Evolutionary conservation across 495 filamentous ascomycete species (phyloP).

Genomic region (Clavariopsis aquatica): DNA sequence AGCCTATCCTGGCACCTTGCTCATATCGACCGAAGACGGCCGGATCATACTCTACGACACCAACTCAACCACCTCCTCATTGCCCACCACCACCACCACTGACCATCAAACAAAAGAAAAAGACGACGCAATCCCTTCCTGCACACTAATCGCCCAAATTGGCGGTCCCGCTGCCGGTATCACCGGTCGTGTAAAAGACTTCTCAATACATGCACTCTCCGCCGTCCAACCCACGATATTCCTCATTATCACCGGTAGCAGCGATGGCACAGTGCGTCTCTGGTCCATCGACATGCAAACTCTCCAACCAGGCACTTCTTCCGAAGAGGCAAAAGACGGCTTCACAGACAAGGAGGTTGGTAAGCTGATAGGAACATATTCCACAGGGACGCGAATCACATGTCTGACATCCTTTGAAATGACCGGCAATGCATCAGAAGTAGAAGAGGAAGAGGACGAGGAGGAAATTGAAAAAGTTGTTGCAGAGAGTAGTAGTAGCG

Average conservation of each 20-base stretch:
- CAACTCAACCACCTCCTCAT: neutral
- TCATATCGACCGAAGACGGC: conserved; percentile 91
- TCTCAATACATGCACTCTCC: conserved; percentile 56
- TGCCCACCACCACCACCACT: neutral
- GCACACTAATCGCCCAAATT: conserved; percentile 68
- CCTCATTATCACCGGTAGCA: conserved; percentile 73
- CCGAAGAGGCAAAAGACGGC: conserved; percentile 35
- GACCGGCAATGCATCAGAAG: conserved; percentile 56
- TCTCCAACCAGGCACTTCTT: conserved; percentile 21
- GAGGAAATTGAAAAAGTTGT: conserved; percentile 52
- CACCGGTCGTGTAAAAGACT: conserved; percentile 81
- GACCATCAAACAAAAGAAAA: conserved; percentile 25
- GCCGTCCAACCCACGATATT: conserved; percentile 35
- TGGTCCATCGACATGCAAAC: conserved; percentile 60
- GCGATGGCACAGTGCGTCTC: conserved; percentile 76
- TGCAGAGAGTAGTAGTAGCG: conserved; percentile 49
- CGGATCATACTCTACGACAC: conserved; percentile 83
- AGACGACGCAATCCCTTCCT: conserved; percentile 50
- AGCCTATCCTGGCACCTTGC: conserved; percentile 58
- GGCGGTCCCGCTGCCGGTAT: conserved; percentile 71
- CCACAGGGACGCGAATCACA: conserved; percentile 86
- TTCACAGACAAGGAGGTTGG: conserved; percentile 59
- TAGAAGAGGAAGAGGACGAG: conserved; percentile 53
- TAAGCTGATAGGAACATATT: conserved; percentile 71
- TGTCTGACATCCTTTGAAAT: conserved; percentile 86